These are phyloP conservation scores for Hordeum marinum DNA, from an alignment of 176 grass and related monocot genomes.

Conservation along the genomic window DNA sequence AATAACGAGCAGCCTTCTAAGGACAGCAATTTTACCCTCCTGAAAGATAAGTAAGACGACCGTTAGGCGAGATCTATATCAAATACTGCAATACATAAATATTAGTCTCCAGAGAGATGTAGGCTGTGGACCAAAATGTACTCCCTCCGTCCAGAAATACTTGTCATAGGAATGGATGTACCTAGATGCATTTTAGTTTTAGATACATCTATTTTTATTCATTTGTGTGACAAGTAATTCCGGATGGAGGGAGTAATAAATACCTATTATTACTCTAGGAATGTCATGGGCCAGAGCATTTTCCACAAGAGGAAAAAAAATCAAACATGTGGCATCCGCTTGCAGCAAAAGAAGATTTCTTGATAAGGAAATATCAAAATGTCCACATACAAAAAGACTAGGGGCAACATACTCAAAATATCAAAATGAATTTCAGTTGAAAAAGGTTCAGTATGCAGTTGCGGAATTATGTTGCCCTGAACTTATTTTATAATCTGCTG, in stretches of 20 bases:
- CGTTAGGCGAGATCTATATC: not conserved
- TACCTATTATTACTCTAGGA: not conserved
- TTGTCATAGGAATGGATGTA: too few species aligned
- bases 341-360: not conserved
- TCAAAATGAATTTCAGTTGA: not conserved
- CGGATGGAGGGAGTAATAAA: too few species aligned
- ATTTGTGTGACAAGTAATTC: too few species aligned
- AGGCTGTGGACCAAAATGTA: not conserved
- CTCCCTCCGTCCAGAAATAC: too few species aligned
- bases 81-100: not conserved
- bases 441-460: not conserved
- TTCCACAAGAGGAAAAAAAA: too few species aligned
- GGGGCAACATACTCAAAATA: too few species aligned
- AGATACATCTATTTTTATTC: too few species aligned
- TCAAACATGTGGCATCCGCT: not conserved
- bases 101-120: not conserved
- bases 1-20: conserved; percentile 79
- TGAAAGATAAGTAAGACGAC: conserved; percentile 10
- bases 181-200: too few species aligned
- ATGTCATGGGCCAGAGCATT: not conserved
- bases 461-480: not conserved
- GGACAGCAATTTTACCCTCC: conserved; percentile 72
- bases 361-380: not conserved
- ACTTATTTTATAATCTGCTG: not conserved
- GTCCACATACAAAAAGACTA: not conserved